Conservation (phyloP, 2,329 filamentous ascomycete species). For the Didymella pomorum region DNA sequence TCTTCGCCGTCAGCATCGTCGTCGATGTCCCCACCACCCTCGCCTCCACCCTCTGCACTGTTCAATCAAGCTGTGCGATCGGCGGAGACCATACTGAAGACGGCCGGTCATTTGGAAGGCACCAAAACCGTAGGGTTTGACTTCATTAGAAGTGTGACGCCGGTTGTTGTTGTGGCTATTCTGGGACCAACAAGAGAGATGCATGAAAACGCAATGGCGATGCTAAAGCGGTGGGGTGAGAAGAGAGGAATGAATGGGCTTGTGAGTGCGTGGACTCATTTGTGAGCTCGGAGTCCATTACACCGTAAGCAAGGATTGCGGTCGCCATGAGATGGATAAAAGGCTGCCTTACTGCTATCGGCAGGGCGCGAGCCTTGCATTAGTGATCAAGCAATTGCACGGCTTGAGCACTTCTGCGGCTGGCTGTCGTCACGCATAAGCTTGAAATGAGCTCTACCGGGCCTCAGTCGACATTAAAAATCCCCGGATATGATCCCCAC, state of each 20-base stretch:
- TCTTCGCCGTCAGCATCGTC: background rate
- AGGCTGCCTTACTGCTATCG: background rate
- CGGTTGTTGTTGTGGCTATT: constrained; percentile 34
- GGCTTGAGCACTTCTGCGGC: too few species aligned
- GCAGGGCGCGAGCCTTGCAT: background rate
- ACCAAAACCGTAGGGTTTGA: constrained; percentile 37
- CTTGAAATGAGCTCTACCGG: background rate
- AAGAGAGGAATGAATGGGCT: constrained; percentile 19
- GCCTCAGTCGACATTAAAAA: background rate
- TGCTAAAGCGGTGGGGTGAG: constrained; percentile 37
- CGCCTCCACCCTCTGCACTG: constrained; percentile 1
- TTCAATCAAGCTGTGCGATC: constrained; percentile 5
- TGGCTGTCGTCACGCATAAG: background rate
- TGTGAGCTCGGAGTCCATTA: constrained; percentile 3
- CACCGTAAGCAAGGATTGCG: background rate
- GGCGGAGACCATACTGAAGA: constrained; percentile 11
- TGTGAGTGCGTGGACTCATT: constrained; percentile 18
- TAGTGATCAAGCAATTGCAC: background rate
- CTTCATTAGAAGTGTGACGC: constrained; percentile 37
- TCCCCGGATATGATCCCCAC: background rate
- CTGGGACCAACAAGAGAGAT: constrained; percentile 30
- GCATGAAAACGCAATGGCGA: constrained; percentile 25
- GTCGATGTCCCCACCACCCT: background rate
- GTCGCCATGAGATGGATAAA: background rate
- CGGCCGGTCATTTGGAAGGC: constrained; percentile 25